These are phyloP conservation scores for Microbotryomycetes sp. DNA, from an alignment of 1,284 basidiomycete species.

Conservation along the genomic window DNA sequence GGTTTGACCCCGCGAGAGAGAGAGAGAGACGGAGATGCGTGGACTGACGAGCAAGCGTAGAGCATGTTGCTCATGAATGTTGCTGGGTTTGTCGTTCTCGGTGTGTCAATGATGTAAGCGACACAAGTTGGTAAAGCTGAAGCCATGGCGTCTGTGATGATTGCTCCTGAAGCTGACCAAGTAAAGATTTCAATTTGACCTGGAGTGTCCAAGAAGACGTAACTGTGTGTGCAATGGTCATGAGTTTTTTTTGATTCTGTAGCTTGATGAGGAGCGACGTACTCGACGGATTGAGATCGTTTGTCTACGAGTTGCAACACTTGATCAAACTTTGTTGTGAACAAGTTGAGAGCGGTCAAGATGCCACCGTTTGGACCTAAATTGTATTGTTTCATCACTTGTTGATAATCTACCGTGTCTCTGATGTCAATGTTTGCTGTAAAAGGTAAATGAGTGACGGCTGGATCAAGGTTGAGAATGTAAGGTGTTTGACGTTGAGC, in stretches of 20 bases:
- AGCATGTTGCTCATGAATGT: conserved; percentile 99
- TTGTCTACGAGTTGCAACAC: conserved; percentile 90
- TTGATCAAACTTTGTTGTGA: conserved; percentile 99
- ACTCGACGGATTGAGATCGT: conserved; percentile 80
- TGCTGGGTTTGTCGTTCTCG: conserved; percentile 85
- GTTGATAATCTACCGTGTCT: conserved; percentile 93
- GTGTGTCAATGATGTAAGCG: conserved; percentile 96
- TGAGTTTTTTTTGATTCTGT: neutral
- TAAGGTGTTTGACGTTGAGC: conserved; percentile 64
- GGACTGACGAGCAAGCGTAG: conserved; percentile 84
- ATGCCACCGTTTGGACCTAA: conserved; percentile 98
- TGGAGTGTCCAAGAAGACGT: conserved; percentile 93
- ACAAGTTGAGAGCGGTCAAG: conserved; percentile 90
- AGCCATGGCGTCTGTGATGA: conserved; percentile 97
- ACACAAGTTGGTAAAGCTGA: conserved; percentile 87
- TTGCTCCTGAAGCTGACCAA: conserved; percentile 97
- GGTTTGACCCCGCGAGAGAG: neutral
- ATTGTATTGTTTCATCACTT: conserved; percentile 99
- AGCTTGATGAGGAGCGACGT: conserved; percentile 41
- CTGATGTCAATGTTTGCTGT: conserved; percentile 96
- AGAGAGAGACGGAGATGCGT: neutral
- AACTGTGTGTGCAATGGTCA: conserved; percentile 48
- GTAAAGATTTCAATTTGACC: conserved; percentile 99
- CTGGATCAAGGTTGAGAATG: conserved; percentile 95
- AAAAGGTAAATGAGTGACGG: conserved; percentile 82